Evolutionary conservation across 352 stramenopile genomes (phyloP), one percentile per base, ranked within the genome.

Genomic region (Pythium pyrilobum): DNA sequence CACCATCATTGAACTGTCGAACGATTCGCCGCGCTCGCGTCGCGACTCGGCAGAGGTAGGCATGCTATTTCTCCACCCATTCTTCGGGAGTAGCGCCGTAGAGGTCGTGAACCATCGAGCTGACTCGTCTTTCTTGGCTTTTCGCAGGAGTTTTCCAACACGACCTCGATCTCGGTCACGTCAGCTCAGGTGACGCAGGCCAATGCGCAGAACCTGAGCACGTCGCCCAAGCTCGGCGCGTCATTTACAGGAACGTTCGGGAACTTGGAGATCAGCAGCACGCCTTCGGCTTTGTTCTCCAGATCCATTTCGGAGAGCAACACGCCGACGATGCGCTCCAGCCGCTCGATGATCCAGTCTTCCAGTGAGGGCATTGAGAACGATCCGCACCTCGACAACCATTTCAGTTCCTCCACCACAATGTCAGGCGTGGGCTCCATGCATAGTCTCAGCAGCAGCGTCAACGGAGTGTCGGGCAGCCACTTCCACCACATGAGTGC

Each of bases 1-100:
- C 57, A 92, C 81, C 44, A 92, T 92, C 64, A 92, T 88, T 38
- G 81, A 92, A 53, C 62, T 89, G 29, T 69, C 79, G 27, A 81
- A 65, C 15, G 74, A 85, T 58, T 81, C 80, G 16, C 74, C 77
- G 15, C 72, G 69, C 12, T 81, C 73, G 4, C 68, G 67, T 31
- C 75, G 77, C 28, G 70, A 72, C 53, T 67, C 74, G 7, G 73
- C 85, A 43, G 74, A 84, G 44, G 79, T 87, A 69, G 32, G 62
- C n/a, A n/a, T n/a, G n/a, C n/a, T n/a, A n/a, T n/a, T n/a, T n/a
- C n/a, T n/a, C n/a, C n/a, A n/a, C n/a, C n/a, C n/a, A n/a, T n/a
- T n/a, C n/a, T n/a, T n/a, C n/a, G n/a, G n/a, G n/a, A n/a, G n/a
- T n/a, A n/a, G n/a, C n/a, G n/a, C n/a, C n/a, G n/a, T n/a, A n/a